Evolutionary conservation across 192 early-diverging fungal species (phyloP).

Genomic region (Coemansia sp.): DNA sequence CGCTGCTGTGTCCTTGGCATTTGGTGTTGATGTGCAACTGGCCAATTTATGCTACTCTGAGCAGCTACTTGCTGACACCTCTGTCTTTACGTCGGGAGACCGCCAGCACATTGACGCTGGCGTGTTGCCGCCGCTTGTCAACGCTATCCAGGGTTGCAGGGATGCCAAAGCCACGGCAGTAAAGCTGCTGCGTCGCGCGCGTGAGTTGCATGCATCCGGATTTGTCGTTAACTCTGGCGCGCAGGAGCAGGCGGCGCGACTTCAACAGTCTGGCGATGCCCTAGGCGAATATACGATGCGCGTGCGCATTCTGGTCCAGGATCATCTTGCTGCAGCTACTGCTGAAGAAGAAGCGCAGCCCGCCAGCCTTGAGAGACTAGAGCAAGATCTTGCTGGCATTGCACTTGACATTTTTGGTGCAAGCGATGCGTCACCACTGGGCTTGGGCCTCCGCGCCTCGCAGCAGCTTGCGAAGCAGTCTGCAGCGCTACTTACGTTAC

Average conservation of each 20-base stretch:
- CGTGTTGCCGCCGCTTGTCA: constrained; percentile 43
- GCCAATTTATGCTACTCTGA: constrained; percentile 54
- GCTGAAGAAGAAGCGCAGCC: neutral
- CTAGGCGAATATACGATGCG: constrained; percentile 23
- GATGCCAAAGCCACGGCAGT: constrained; percentile 61
- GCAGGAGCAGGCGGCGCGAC: constrained; percentile 12
- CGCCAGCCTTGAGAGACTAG: constrained; percentile 7
- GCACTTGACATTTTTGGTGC: constrained; percentile 43
- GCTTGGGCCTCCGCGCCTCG: constrained; percentile 16
- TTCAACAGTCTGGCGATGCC: constrained; percentile 13
- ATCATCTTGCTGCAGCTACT: constrained; percentile 11
- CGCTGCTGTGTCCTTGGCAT: constrained; percentile 57
- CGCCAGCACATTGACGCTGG: constrained; percentile 17
- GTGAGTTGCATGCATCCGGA: constrained; percentile 51
- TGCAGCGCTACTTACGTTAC: constrained; percentile 10
- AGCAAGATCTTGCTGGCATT: constrained; percentile 20
- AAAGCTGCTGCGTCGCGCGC: constrained; percentile 65
- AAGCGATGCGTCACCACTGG: constrained; percentile 17
- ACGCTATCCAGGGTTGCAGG: constrained; percentile 41
- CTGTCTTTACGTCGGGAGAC: constrained; percentile 17
- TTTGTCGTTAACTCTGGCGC: constrained; percentile 4
- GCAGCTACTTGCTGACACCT: constrained; percentile 27
- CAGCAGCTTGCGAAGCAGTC: constrained; percentile 29
- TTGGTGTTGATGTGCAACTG: constrained; percentile 65
- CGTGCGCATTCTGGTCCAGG: constrained; percentile 20